Percentiles rank a stretch among this genome's conserved stretches.
phyloP scores from a whole-genome alignment of 129 eudicot genomes.

The Flaveria ramosissima region DNA sequence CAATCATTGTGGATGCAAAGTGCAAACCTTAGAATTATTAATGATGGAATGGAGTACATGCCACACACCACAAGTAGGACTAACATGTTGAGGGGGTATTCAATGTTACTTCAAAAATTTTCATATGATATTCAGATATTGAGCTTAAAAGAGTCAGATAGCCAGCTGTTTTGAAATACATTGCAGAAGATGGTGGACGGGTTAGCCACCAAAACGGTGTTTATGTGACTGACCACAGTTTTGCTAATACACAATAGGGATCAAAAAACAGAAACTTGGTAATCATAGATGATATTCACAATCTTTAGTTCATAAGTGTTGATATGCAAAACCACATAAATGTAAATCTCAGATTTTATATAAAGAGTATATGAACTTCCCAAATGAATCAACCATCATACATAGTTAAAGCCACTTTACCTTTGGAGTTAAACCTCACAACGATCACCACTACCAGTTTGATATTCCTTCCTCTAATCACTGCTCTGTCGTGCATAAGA shows the following conservation, averaged over 20 bases:
- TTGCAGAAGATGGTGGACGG: not conserved
- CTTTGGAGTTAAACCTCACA: conserved; percentile 48
- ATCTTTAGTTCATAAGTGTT: not conserved
- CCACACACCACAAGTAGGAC: not conserved
- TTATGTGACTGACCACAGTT: not conserved
- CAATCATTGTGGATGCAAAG: not conserved
- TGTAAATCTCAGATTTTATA: not conserved
- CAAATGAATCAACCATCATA: conserved; percentile 13
- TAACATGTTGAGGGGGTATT: not conserved
- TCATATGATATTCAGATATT: not conserved
- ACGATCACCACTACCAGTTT: conserved; percentile 75
- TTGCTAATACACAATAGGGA: conserved; percentile 12
- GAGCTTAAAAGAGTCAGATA: not conserved
- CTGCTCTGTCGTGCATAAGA: conserved; percentile 51
- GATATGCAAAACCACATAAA: conserved; percentile 10
- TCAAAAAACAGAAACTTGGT: conserved; percentile 4
- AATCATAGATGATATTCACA: not conserved
- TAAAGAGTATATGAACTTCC: not conserved
- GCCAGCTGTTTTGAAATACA: not conserved
- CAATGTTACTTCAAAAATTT: not conserved
- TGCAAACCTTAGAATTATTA: conserved; percentile 19
- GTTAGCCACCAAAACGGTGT: not conserved
- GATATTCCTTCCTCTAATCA: conserved; percentile 64
- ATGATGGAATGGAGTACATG: conserved; percentile 1
- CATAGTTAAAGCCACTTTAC: conserved; percentile 44